Conservation (phyloP, 164 flowering plant species). For the Magnolia changhungtana region DNA sequence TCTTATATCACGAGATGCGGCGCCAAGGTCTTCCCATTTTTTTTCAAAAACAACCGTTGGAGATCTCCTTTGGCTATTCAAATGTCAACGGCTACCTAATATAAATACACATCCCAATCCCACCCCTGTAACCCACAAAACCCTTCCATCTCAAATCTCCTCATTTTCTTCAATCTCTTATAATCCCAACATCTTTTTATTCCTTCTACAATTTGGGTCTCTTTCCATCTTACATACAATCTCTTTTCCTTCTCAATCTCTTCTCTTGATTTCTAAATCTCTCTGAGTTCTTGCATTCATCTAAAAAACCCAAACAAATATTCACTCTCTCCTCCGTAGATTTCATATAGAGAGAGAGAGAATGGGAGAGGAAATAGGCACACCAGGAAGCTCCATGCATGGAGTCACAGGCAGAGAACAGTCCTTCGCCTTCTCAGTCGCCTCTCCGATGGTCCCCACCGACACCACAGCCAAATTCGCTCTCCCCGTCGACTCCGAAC, state of each 20-base stretch:
- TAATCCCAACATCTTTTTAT: too few species aligned
- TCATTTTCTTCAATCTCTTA: not conserved
- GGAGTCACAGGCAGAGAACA: slow-evolving; percentile 45
- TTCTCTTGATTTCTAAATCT: too few species aligned
- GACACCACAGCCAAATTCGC: slow-evolving; percentile 36
- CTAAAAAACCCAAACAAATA: too few species aligned
- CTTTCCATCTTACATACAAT: too few species aligned
- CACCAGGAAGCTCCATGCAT: slow-evolving; percentile 50
- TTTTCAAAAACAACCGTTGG: not conserved
- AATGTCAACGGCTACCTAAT: slow-evolving; percentile 12
- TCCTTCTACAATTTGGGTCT: too few species aligned
- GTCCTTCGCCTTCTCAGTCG: slow-evolving; percentile 29
- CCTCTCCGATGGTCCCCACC: slow-evolving; percentile 28
- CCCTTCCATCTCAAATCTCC: not conserved
- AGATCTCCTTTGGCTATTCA: not conserved
- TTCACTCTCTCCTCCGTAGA: too few species aligned
- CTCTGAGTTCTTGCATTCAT: not conserved
- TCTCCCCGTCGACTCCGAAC: slow-evolving; percentile 75
- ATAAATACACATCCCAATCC: slow-evolving; percentile 7
- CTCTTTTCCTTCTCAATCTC: too few species aligned
- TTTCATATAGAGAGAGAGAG: not conserved
- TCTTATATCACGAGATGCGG: slow-evolving; percentile 3
- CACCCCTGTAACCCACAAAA: not conserved
- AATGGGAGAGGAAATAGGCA: slow-evolving; percentile 26
- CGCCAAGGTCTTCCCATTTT: not conserved